These are phyloP conservation scores for Lasiosphaeriaceae sp. DNA, from an alignment of 495 filamentous ascomycete species.

Conservation along the genomic window DNA sequence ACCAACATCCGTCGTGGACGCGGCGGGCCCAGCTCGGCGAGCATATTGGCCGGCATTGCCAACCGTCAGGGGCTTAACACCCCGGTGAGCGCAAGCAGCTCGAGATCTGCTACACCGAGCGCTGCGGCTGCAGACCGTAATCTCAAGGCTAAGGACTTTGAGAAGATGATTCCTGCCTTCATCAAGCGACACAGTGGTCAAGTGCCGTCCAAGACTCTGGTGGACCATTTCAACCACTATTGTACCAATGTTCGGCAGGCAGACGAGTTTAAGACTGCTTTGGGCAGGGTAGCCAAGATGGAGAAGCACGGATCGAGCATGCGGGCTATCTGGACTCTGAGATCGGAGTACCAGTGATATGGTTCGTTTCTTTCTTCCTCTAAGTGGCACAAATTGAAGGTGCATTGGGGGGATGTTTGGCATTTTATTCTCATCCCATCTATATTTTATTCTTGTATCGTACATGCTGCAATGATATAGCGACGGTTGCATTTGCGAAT, in stretches of 20 bases:
- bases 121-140: slow-evolving; percentile 13
- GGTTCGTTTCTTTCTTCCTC: neutral
- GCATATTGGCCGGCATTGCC: slow-evolving; percentile 58
- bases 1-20: slow-evolving; percentile 32
- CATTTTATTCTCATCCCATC: neutral
- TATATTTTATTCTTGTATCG: too few relatives aligned
- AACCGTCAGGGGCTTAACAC: slow-evolving; percentile 46
- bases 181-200: slow-evolving; percentile 66
- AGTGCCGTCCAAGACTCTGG: slow-evolving; percentile 68
- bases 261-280: slow-evolving; percentile 44
- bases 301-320: slow-evolving; percentile 37
- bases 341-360: slow-evolving; percentile 1
- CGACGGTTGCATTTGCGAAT: too few relatives aligned
- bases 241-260: slow-evolving; percentile 39
- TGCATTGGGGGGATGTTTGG: neutral
- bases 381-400: neutral
- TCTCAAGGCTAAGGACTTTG: slow-evolving; percentile 53
- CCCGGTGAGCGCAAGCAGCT: slow-evolving; percentile 28
- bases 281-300: slow-evolving; percentile 48
- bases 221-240: slow-evolving; percentile 67
- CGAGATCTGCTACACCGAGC: slow-evolving; percentile 28
- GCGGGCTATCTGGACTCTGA: slow-evolving; percentile 37
- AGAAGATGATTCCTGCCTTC: slow-evolving; percentile 70
- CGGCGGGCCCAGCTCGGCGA: slow-evolving; percentile 47
- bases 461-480: too few relatives aligned